Evolutionary conservation across 2,329 filamentous ascomycete genomes (phyloP).

Genomic region (Botrytis fabae): DNA sequence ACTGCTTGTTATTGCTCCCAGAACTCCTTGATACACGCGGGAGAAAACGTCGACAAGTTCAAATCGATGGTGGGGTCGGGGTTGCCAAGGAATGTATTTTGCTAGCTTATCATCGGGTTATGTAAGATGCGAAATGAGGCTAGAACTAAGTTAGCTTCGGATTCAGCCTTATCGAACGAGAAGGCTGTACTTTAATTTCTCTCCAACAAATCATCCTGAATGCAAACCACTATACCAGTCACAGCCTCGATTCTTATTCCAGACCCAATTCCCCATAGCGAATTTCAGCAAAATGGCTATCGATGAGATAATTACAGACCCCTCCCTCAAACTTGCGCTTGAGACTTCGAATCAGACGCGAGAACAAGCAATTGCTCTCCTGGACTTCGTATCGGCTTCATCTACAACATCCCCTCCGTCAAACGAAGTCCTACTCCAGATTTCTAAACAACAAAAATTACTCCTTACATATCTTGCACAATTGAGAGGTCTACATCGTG

Average conservation of each 20-base stretch:
- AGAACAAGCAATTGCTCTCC: constrained; percentile 66
- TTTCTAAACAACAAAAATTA: constrained; percentile 76
- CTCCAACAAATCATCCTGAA: constrained; percentile 1
- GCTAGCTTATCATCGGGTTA: not conserved
- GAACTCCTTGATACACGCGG: not conserved
- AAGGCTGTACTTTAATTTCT: constrained; percentile 5
- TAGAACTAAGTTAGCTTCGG: not conserved
- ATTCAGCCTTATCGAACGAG: constrained; percentile 18
- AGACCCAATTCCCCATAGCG: not conserved
- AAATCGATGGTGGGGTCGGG: not conserved
- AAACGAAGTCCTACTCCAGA: constrained; percentile 54
- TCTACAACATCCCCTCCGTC: constrained; percentile 47
- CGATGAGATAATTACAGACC: constrained; percentile 61
- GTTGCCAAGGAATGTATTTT: not conserved
- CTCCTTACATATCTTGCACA: constrained; percentile 78
- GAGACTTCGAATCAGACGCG: constrained; percentile 72
- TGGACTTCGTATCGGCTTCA: constrained; percentile 61
- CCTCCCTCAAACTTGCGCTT: constrained; percentile 66
- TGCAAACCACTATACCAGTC: not conserved
- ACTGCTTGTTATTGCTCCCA: no score
- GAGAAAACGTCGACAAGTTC: not conserved
- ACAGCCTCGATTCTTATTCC: not conserved
- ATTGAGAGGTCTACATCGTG: constrained; percentile 78
- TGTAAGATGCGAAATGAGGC: constrained; percentile 5
- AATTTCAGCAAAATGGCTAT: constrained; percentile 50